These are phyloP conservation scores for Penicillium turbatum DNA, from an alignment of 495 filamentous ascomycete species.

Conservation along the genomic window DNA sequence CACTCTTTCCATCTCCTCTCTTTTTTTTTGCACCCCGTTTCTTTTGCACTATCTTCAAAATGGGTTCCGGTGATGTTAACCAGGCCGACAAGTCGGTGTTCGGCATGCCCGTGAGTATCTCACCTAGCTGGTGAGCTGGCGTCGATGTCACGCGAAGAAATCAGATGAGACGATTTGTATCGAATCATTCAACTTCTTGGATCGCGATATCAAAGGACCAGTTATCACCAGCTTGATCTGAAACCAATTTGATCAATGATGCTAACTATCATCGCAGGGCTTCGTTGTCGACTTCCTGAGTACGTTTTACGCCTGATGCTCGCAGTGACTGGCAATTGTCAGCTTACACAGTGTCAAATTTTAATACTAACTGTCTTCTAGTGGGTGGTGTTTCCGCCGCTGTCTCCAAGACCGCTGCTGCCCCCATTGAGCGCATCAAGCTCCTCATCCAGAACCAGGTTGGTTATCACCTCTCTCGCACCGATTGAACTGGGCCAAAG, in stretches of 20 bases:
- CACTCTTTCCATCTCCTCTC: constrained; percentile 43
- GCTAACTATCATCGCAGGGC: constrained; percentile 46
- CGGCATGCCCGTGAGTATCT: constrained; percentile 70
- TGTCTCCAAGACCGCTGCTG: constrained; percentile 99
- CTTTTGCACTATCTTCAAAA: constrained; percentile 45
- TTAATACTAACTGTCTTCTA: constrained; percentile 41
- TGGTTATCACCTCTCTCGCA: constrained; percentile 18
- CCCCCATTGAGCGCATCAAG: constrained; percentile 99
- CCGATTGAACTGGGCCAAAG: background rate
- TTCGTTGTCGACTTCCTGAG: constrained; percentile 94
- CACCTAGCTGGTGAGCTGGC: constrained; percentile 11
- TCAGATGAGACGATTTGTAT: background rate
- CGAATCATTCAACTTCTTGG: background rate
- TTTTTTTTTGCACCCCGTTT: constrained; percentile 33
- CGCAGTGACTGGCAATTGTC: constrained; percentile 5
- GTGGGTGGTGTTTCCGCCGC: constrained; percentile 99
- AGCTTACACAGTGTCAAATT: background rate
- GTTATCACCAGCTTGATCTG: background rate
- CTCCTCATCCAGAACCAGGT: constrained; percentile 99
- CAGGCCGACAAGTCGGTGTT: constrained; percentile 72
- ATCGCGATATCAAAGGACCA: background rate
- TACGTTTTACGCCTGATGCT: constrained; percentile 53
- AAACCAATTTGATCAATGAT: background rate
- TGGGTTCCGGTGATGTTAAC: constrained; percentile 48
- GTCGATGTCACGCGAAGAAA: background rate